Evolutionary conservation across 495 filamentous ascomycete species (phyloP), one percentile per base, ranked within the genome.

Genomic region (Penicillium pancosmium): DNA sequence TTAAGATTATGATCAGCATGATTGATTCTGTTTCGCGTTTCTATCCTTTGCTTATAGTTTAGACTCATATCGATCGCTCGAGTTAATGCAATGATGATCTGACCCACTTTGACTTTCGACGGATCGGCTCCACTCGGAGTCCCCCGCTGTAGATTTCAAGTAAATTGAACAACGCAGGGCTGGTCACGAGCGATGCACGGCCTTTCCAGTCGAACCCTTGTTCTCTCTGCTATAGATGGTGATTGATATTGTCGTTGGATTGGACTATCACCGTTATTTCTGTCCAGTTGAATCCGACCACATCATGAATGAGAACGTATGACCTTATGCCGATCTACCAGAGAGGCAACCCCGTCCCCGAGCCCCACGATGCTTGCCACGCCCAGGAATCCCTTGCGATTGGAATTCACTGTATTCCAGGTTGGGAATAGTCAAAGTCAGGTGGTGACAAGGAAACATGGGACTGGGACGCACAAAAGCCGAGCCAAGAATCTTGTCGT

Each of bases 1-100:
- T 41, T 25, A 34, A 9, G 13, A 31, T 33, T n/a, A 43, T 50
- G 18, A 56, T 58, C 21, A 48, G 52, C 18, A 41, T 44, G 11
- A 21, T 35, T 19, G 40, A 35, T 38, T 25, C 10, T 27, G 8
- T 23, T 27, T 27, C n/a, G 19, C 46, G 41, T 35, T 52, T 33
- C 33, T 4, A 18, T 33, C 12, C 2, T 50, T 25, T 35, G 34
- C 18, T 52, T 53, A 55, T 59, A 54, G 33, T 57, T 61, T 69
- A 69, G 64, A 69, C 55, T 69, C 38, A 54, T 43, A 57, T 57
- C 50, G 49, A 63, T 64, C 60, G 49, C 60, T 64, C 50, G 41
- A 57, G 36, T 68, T 66, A 57, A 66, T 63, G 51, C 58, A 62
- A 48, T 52, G 38, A 33, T 52, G 31, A 62, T 62, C 54, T 56